A percentile compares a stretch with the other conserved stretches of the same genome.
These are phyloP conservation scores for Lasiosphaeriaceae sp. DNA, from an alignment of 495 filamentous ascomycete species.

Conservation along the genomic window DNA sequence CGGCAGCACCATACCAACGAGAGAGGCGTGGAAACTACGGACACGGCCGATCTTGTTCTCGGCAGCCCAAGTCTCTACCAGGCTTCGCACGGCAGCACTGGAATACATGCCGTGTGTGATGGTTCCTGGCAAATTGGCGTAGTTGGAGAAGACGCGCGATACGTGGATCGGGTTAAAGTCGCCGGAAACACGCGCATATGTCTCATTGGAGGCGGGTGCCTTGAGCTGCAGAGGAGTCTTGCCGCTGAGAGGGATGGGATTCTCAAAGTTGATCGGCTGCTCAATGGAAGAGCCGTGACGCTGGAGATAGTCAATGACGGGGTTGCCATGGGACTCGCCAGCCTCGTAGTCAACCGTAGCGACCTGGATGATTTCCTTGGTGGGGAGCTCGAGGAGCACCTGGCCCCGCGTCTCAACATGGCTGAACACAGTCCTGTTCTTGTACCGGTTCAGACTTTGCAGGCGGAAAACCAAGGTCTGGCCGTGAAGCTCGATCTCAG, in stretches of 20 bases:
- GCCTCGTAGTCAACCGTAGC: slow-evolving; percentile 93
- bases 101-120: slow-evolving; percentile 99
- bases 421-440: slow-evolving; percentile 90
- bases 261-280: slow-evolving; percentile 95
- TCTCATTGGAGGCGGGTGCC: slow-evolving; percentile 96
- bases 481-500: slow-evolving; percentile 78
- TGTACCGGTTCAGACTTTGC: slow-evolving; percentile 84
- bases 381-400: slow-evolving; percentile 91
- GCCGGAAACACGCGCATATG: slow-evolving; percentile 93
- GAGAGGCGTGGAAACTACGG: slow-evolving; percentile 88
- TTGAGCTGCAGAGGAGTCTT: slow-evolving; percentile 82
- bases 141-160: slow-evolving; percentile 90
- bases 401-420: slow-evolving; percentile 89
- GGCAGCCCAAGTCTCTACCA: slow-evolving; percentile 99
- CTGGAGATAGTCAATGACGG: slow-evolving; percentile 92
- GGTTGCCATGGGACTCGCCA: slow-evolving; percentile 87
- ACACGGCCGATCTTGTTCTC: slow-evolving; percentile 98
- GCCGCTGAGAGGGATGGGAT: slow-evolving; percentile 90
- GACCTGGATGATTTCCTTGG: slow-evolving; percentile 94
- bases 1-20: slow-evolving; percentile 96
- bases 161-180: slow-evolving; percentile 99
- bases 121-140: slow-evolving; percentile 90
- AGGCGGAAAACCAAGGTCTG: slow-evolving; percentile 97
- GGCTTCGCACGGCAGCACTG: slow-evolving; percentile 90
- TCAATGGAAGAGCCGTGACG: slow-evolving; percentile 90